A percentile compares a stretch with the other conserved stretches of the same genome.
Conservation (phyloP, 176 grass and related monocot species). For the Oryza meridionalis region DNA sequence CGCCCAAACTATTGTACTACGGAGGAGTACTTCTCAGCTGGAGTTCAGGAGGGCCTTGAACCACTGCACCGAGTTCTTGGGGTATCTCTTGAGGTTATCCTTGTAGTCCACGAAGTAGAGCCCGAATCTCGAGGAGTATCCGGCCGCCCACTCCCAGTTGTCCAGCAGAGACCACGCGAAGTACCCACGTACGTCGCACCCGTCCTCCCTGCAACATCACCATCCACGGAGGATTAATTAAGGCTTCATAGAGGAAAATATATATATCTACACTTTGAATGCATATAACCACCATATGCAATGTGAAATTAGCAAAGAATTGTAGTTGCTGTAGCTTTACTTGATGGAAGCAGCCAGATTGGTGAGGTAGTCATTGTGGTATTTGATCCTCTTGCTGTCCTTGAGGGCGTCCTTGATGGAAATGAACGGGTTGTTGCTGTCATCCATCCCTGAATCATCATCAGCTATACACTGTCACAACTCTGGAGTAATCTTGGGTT, state of each 20-base stretch:
- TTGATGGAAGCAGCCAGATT: slow-evolving; percentile 72
- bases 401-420: slow-evolving; percentile 76
- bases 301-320: background rate
- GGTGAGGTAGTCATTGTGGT: slow-evolving; percentile 78
- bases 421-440: slow-evolving; percentile 69
- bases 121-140: slow-evolving; percentile 81
- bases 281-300: too few species aligned
- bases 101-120: slow-evolving; percentile 91
- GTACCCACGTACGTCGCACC: slow-evolving; percentile 85
- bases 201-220: slow-evolving; percentile 69
- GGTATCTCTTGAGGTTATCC: slow-evolving; percentile 82
- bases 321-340: slow-evolving; percentile 27
- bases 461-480: background rate
- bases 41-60: slow-evolving; percentile 79
- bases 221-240: background rate
- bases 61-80: slow-evolving; percentile 97
- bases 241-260: background rate
- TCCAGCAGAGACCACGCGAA: slow-evolving; percentile 97
- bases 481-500: background rate
- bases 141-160: slow-evolving; percentile 97
- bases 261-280: too few species aligned
- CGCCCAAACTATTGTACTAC: too few species aligned
- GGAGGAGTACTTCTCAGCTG: background rate
- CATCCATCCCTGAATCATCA: slow-evolving; percentile 74
- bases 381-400: slow-evolving; percentile 84